Percentiles rank a stretch among this genome's conserved stretches.
These are phyloP conservation scores for Rhodotorula diobovata DNA, from an alignment of 768 basidiomycete species.

Conservation along the genomic window DNA sequence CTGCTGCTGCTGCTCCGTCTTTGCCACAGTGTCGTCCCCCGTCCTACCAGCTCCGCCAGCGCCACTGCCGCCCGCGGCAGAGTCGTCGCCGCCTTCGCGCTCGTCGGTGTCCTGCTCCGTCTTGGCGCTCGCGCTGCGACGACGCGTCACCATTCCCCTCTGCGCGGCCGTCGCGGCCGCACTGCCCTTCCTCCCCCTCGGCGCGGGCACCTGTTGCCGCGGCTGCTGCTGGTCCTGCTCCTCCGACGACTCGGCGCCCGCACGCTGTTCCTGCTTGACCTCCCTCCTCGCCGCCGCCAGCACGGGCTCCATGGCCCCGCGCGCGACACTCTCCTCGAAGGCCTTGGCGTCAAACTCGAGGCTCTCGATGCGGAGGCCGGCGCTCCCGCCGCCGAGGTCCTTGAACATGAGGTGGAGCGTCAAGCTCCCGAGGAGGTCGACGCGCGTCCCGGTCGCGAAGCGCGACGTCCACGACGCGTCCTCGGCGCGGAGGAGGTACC, in stretches of 20 bases:
- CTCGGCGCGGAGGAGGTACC: slow-evolving; percentile 36
- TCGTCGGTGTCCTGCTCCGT: neutral
- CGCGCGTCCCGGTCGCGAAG: slow-evolving; percentile 14
- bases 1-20: too few species aligned
- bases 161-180: neutral
- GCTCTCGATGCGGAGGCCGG: slow-evolving; percentile 31
- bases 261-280: neutral
- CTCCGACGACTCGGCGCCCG: neutral
- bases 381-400: slow-evolving; percentile 19
- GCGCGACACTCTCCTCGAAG: slow-evolving; percentile 27
- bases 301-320: slow-evolving; percentile 15
- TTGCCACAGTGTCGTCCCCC: neutral
- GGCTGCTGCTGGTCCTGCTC: neutral
- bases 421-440: slow-evolving; percentile 28
- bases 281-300: neutral
- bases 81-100: neutral
- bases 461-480: slow-evolving; percentile 24
- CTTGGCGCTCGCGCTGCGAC: slow-evolving; percentile 23
- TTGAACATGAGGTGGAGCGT: slow-evolving; percentile 36
- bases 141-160: slow-evolving; percentile 12
- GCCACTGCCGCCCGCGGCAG: neutral
- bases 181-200: neutral
- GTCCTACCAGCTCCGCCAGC: too few species aligned
- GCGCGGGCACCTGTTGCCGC: too few species aligned
- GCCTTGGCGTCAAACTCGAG: slow-evolving; percentile 34